Percentiles rank a stretch among this genome's conserved stretches.
These are phyloP conservation scores for Coemansia brasiliensis DNA, from an alignment of 192 early-diverging fungal genomes.

Conservation along the genomic window DNA sequence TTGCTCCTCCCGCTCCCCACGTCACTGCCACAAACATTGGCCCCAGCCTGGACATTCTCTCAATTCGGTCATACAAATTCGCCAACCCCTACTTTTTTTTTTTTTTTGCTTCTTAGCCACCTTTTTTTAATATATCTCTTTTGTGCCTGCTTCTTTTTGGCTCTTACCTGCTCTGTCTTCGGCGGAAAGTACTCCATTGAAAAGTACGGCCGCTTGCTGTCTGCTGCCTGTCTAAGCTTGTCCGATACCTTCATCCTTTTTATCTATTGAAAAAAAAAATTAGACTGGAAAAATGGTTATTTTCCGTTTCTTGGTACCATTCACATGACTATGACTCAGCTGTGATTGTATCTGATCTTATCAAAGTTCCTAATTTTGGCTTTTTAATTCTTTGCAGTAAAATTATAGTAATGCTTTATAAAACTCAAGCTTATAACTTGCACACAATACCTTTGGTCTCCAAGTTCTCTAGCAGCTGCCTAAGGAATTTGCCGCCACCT, in stretches of 20 bases:
- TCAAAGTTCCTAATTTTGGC: no score
- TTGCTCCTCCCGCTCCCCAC: slow-evolving; percentile 93
- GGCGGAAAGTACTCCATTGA: slow-evolving; percentile 99
- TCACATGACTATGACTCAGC: slow-evolving; percentile 3
- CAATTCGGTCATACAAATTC: slow-evolving; percentile 94
- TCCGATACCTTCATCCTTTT: slow-evolving; percentile 68
- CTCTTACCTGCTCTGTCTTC: slow-evolving; percentile 82
- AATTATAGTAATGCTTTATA: no score
- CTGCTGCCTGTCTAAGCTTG: slow-evolving; percentile 62
- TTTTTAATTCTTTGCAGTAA: no score
- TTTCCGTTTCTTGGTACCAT: slow-evolving; percentile 12
- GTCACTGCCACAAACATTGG: slow-evolving; percentile 97
- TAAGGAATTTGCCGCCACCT: slow-evolving; percentile 38
- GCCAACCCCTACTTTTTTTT: slow-evolving; percentile 67
- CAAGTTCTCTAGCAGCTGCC: background rate
- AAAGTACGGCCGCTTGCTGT: slow-evolving; percentile 59
- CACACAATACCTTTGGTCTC: background rate
- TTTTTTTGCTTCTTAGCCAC: background rate
- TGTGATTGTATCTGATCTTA: no score
- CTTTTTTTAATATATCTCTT: background rate
- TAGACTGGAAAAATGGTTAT: background rate
- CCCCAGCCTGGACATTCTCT: slow-evolving; percentile 85
- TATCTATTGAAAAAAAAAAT: background rate
- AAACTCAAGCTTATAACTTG: no score
- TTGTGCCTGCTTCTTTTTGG: no score